phyloP scores from a whole-genome alignment of 2,329 filamentous ascomycete genomes.

The Nakataea oryzae region DNA sequence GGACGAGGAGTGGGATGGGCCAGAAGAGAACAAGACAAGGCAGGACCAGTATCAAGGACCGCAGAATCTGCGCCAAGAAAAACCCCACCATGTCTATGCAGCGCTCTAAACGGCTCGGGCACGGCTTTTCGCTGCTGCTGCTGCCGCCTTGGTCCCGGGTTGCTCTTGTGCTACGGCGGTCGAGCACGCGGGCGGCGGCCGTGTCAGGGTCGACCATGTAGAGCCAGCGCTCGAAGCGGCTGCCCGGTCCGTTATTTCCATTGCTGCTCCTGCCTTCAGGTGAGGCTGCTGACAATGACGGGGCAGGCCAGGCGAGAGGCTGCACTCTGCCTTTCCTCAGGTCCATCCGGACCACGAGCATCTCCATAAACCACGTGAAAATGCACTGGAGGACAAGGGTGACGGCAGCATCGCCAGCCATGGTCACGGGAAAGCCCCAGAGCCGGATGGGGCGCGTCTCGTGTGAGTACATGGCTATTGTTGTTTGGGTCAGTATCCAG shows the following conservation, averaged over 20 bases:
- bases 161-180: neutral
- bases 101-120: neutral
- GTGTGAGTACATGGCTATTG: constrained; percentile 35
- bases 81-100: constrained; percentile 20
- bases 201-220: constrained; percentile 25
- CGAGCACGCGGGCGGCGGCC: neutral
- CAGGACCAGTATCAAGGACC: constrained; percentile 22
- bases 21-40: constrained; percentile 31
- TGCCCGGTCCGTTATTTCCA: constrained; percentile 16
- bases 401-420: constrained; percentile 37
- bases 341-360: constrained; percentile 35
- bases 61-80: constrained; percentile 21
- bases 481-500: neutral
- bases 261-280: neutral
- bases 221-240: constrained; percentile 28
- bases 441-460: constrained; percentile 29
- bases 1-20: constrained; percentile 29
- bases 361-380: constrained; percentile 40
- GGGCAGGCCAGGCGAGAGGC: constrained; percentile 32
- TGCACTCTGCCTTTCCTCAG: constrained; percentile 31
- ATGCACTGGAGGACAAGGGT: constrained; percentile 40
- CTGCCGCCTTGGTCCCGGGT: neutral
- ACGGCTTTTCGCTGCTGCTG: neutral
- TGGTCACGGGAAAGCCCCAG: constrained; percentile 38
- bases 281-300: neutral